Evolutionary conservation across 208 protist genomes (phyloP).

Genomic region (Tritrichomonas musculus): DNA sequence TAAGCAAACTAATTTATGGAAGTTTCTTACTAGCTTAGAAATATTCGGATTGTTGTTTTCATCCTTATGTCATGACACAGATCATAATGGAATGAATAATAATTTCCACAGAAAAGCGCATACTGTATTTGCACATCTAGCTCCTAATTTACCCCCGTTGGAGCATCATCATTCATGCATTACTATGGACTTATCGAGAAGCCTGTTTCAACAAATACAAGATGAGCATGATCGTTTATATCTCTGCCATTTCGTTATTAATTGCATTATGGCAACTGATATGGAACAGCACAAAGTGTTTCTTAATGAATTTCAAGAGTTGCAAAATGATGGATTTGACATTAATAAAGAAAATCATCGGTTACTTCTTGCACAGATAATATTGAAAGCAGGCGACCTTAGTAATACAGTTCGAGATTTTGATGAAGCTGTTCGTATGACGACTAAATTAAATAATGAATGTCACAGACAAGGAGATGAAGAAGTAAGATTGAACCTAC

Average conservation of each 20-base stretch:
- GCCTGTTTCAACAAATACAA: neutral
- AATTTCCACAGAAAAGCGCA: constrained; percentile 76
- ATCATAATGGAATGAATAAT: constrained; percentile 89
- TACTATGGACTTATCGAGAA: neutral
- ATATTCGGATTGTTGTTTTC: constrained; percentile 70
- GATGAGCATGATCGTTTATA: neutral
- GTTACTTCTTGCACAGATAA: neutral
- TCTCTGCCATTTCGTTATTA: neutral
- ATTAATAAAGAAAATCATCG: neutral
- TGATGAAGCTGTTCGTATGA: neutral
- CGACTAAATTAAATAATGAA: neutral
- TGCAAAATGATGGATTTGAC: neutral
- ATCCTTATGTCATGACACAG: constrained; percentile 81
- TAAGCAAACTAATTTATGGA: constrained; percentile 54
- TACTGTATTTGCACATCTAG: constrained; percentile 59
- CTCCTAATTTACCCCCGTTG: constrained; percentile 50
- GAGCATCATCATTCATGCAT: constrained; percentile 57
- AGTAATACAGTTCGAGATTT: neutral
- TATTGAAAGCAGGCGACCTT: neutral
- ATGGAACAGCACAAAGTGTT: neutral
- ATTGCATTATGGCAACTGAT: neutral
- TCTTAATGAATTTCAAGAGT: neutral
- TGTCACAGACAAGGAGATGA: neutral
- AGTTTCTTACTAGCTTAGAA: constrained; percentile 59
- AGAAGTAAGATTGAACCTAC: neutral